These are phyloP conservation scores for Chaetoceros tenuissimus DNA, from an alignment of 108 stramenopile species.

Conservation along the genomic window DNA sequence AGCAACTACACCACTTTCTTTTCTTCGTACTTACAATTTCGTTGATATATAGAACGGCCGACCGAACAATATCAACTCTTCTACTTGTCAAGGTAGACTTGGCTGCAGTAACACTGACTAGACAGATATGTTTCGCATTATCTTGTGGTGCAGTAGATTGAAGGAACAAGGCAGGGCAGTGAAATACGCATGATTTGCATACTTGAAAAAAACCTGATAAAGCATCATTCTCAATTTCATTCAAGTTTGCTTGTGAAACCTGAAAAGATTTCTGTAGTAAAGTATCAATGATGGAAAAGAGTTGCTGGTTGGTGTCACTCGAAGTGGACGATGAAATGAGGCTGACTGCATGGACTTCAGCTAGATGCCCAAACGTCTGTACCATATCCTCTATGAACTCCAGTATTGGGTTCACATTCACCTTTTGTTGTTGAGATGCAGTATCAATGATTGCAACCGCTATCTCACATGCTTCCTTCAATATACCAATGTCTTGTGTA, in stretches of 20 bases:
- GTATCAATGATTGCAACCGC: neutral
- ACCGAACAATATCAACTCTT: neutral
- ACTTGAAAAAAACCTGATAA: neutral
- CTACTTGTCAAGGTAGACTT: neutral
- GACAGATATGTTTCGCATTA: neutral
- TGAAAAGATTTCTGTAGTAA: too few relatives aligned
- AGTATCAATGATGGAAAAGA: too few relatives aligned
- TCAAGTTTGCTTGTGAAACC: too few relatives aligned
- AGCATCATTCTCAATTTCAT: neutral
- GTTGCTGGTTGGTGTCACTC: too few relatives aligned
- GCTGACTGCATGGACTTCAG: neutral
- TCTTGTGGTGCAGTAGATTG: neutral
- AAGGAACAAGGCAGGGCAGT: neutral
- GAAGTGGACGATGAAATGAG: too few relatives aligned
- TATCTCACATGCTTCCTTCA: neutral
- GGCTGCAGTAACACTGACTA: neutral
- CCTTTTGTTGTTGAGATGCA: neutral
- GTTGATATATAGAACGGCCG: neutral
- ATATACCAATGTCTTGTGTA: neutral
- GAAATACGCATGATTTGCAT: neutral
- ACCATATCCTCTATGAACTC: neutral
- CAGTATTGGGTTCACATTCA: neutral
- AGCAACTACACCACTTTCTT: too few relatives aligned
- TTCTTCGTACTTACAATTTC: neutral
- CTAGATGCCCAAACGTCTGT: neutral